phyloP scores from a whole-genome alignment of 163 green algal species.

The Chlamydomonas reinhardtii region DNA sequence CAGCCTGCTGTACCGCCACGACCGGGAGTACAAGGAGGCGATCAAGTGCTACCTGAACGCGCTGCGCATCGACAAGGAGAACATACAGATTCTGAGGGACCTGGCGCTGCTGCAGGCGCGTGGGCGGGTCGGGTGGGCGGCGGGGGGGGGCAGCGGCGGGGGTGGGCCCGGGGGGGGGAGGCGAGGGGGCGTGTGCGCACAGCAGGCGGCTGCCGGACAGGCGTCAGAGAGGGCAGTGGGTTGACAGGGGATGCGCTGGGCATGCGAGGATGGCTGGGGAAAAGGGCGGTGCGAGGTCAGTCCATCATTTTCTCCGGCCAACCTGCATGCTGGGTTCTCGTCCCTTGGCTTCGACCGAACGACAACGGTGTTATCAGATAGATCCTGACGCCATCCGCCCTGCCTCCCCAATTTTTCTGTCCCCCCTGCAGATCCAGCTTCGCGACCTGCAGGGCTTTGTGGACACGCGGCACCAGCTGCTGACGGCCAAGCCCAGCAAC shows the following conservation, averaged over 20 bases:
- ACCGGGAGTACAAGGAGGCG: conserved; percentile 96
- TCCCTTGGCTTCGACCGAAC: too few relatives aligned
- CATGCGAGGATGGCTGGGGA: too few relatives aligned
- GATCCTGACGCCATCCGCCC: not conserved
- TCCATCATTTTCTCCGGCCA: too few relatives aligned
- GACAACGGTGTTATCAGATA: too few relatives aligned
- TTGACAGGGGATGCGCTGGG: too few relatives aligned
- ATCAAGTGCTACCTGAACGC: conserved; percentile 99
- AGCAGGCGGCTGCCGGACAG: too few relatives aligned
- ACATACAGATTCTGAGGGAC: conserved; percentile 95
- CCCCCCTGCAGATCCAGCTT: conserved; percentile 91
- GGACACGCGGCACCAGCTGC: conserved; percentile 90
- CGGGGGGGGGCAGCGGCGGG: not conserved
- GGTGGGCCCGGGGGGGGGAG: too few relatives aligned
- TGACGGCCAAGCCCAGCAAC: conserved; percentile 85
- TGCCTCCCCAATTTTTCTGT: not conserved
- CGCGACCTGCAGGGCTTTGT: conserved; percentile 94
- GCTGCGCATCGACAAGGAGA: conserved; percentile 94
- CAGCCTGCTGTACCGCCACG: conserved; percentile 93
- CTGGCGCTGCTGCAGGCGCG: conserved; percentile 90
- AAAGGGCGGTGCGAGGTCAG: too few relatives aligned
- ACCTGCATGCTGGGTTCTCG: too few relatives aligned
- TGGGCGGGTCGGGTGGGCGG: not conserved
- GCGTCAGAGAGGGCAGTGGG: too few relatives aligned
- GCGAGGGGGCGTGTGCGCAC: too few relatives aligned